Conservation (phyloP, 169 alveolate species). For the Prorocentrum cordatum region DNA sequence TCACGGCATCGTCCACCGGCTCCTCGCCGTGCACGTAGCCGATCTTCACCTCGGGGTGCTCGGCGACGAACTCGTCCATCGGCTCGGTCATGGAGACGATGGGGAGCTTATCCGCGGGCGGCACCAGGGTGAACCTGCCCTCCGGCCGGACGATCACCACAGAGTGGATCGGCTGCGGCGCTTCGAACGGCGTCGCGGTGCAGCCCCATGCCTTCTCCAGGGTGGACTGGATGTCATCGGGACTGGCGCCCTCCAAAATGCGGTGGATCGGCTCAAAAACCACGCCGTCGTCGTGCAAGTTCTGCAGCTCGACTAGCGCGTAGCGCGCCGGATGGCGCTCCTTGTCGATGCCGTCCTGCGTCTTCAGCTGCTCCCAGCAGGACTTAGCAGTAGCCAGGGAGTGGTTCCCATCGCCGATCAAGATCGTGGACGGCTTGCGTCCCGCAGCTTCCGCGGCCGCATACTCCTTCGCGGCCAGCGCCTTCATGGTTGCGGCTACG, state of each 20-base stretch:
- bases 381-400: slow-evolving; percentile 72
- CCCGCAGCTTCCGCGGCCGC: not conserved
- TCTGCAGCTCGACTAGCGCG: slow-evolving; percentile 72
- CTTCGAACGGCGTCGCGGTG: no score
- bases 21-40: no score
- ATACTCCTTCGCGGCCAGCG: not conserved
- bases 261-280: slow-evolving; percentile 73
- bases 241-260: slow-evolving; percentile 56
- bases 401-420: slow-evolving; percentile 74
- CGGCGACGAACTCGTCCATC: no score
- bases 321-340: slow-evolving; percentile 72
- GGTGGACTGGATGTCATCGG: not conserved
- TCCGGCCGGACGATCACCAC: no score
- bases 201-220: not conserved
- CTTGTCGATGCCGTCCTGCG: slow-evolving; percentile 42
- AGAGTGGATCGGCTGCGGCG: no score
- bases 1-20: not conserved
- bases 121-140: no score
- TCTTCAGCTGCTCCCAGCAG: slow-evolving; percentile 39
- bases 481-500: no score
- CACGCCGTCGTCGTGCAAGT: slow-evolving; percentile 70
- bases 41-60: no score
- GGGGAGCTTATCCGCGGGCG: no score
- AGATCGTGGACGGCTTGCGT: slow-evolving; percentile 44
- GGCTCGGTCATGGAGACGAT: no score